Evolutionary conservation across 352 stramenopile genomes (phyloP), one percentile per base, ranked within the genome.

Genomic region (Plasmopara muralis): DNA sequence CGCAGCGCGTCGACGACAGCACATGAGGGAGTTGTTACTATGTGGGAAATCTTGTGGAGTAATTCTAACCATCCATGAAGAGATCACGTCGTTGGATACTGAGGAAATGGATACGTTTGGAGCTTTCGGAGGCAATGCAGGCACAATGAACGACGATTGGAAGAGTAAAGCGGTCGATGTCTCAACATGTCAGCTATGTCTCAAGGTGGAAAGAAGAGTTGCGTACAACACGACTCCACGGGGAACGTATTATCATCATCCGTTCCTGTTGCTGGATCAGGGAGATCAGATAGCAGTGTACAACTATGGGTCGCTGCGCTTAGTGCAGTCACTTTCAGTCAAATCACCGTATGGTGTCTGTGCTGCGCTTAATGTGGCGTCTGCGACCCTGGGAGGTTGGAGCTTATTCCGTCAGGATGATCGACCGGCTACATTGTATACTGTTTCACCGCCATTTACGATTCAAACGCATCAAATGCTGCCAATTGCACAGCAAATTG

Each of bases 231-330:
- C 55, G 12, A 33, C 74, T 1, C 79, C 79, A 1, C 64, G 64
- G 9, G 58, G 46, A 1, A 74, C 56, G 0, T 75, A 66, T 47
- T 81, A 73, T 55, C 80, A 91, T 56, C 72, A 87, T 16, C 83
- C 80, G 9, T 85, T 86, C 46, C 43, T 93, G 39, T 48, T 93
- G 30, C 53, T 90, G 5, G 70, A 87, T 18, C 66, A 81, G 33
- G 45, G 58, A 18, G 79, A 91, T 40, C 54, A 68, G 34, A 38
- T 90, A 37, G 60, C 65, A 0, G 83, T 89, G 42, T 77, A 88
- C 57, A 87, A 82, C 41, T 64, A 84, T 18, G 76, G 60, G 8
- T 75, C 77, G 3, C 72, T 89, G 62, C 62, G 68, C 15, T 28
- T 70, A 7, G 55, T 86, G 9, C 74, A 90, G 47, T 73, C 59